A percentile compares a stretch with the other conserved stretches of the same genome.
These are phyloP conservation scores for Phytopythium mirpurense DNA, from an alignment of 352 stramenopile species.

Conservation along the genomic window DNA sequence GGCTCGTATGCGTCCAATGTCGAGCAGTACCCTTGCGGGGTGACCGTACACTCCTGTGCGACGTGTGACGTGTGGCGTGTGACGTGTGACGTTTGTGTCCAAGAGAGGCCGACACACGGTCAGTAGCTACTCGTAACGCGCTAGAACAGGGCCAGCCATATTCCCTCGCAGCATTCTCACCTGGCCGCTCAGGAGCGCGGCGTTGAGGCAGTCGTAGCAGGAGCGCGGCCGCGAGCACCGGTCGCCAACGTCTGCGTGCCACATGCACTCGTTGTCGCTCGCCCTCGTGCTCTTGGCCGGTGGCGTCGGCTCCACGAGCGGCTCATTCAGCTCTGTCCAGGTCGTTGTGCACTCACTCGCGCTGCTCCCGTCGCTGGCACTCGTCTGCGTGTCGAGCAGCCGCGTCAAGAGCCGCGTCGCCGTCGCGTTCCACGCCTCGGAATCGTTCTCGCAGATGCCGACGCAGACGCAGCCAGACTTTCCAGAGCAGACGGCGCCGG, in stretches of 20 bases:
- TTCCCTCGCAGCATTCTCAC: no score
- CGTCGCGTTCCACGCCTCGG: constrained; percentile 1
- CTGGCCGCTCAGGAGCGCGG: constrained; percentile 11
- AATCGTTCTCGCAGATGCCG: constrained; percentile 4
- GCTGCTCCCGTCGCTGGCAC: neutral
- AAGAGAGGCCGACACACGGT: no score
- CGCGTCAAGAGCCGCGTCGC: constrained; percentile 2
- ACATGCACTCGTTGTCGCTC: constrained; percentile 33
- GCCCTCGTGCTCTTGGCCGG: constrained; percentile 11
- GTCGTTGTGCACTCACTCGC: neutral
- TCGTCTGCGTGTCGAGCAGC: neutral
- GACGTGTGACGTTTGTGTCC: no score
- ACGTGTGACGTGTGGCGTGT: neutral
- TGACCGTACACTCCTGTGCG: constrained; percentile 20
- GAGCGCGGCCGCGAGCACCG: constrained; percentile 22
- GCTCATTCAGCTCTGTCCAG: no score
- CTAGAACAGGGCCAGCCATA: no score
- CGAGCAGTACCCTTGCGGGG: constrained; percentile 19
- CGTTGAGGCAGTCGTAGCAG: constrained; percentile 35
- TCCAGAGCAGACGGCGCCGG: constrained; percentile 1
- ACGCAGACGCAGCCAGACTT: constrained; percentile 1
- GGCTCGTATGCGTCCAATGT: constrained; percentile 23
- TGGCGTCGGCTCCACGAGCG: neutral
- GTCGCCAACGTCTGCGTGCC: constrained; percentile 17
- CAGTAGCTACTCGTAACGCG: no score